Base-by-base conservation (phyloP, 345 rosid genomes). In the Capsella bursapastoris region DNA sequence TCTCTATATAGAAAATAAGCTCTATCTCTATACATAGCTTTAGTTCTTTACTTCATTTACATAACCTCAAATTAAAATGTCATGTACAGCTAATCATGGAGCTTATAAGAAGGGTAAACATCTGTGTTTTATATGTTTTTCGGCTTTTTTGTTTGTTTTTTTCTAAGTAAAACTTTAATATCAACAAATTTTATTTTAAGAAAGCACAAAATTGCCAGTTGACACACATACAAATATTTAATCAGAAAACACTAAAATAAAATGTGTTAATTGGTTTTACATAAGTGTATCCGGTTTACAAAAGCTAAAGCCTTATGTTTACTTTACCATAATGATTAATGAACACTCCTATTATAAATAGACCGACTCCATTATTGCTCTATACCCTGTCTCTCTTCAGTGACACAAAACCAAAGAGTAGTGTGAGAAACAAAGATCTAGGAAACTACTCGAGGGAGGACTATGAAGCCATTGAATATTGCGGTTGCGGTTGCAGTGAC, bases 281-380 rank as follows among this genome's bases (percentile, higher is more conserved):
- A 51, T 5, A 52, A 43, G 5, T 41, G 10, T 13, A 51, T 22
- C 40, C 22, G 6, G 51, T 5, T 58, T 66, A 49, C 43, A 49
- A 1, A 15, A 27, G n/a, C 37, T 16, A 22, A 22, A 22, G 25
- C 25, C 29, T 47, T 13, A 43, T 59, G 41, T n/a, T 69, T 51
- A 43, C 45, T 40, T 70, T 38, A 76, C 47, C 22, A 14, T 15
- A 22, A 40, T 35, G 13, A 35, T 27, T 11, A 31, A 38, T 47
- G 14, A 28, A 37, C 75, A 70, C 47, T 53, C 45, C 51, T 63
- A 12, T 38, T 61, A 68, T 75, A 76, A 27, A 56, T 47, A 70
- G 56, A 37, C 31, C 75, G 50, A 49, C 52, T 64, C 76, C 37
- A 77, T 77, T 70, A 57, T 70, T 64, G 76, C 8, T 64, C 61